Evolutionary conservation across 2,329 filamentous ascomycete species (phyloP), one percentile per base, ranked within the genome.

Genomic region (Cladorrhinum sp.): DNA sequence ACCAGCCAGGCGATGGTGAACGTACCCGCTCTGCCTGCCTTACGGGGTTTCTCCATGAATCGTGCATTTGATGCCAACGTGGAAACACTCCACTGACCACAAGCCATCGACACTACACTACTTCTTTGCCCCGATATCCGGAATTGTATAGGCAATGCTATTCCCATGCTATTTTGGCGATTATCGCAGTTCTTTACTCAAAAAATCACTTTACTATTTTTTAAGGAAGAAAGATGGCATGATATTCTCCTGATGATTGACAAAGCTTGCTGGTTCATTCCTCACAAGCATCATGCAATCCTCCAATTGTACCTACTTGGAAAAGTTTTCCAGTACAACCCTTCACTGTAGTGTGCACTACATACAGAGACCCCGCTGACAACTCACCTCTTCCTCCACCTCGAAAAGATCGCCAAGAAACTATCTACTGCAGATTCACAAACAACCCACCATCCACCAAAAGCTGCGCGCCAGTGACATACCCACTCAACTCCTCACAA

Each of bases 381-480:
- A 36, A 36, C 33, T 46, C 42, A 46, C 42, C 42, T 46, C 18
- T 18, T 8, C 14, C n/a, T 14, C 42, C 5, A 46, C 18, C 16
- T 24, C 49, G 18, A 14, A 33, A 4, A 30, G 4, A 4, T 10
- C 4, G 5, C 26, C 26, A 30, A 30, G 4, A n/a, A n/a, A n/a
- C 10, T 10, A 30, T 30, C 10, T 75, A 94, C 75, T 95, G 91
- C 68, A 96, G 77, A 75, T 96, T 96, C 16, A 96, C 92, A 80
- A 95, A 96, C 64, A 94, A 73, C 0, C 93, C 92, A 10, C 92
- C 93, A 75, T 96, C 92, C 14, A 96, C 92, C 64, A 96, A 74
- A 67, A 96, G 71, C 75, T 95, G 91, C 16, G 91, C 88, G 0
- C 92, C 92, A 62, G 86, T 94, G 62, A 95, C 89, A 75, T 93